Percentiles rank a stretch among this genome's conserved stretches.
Evolutionary conservation across 768 basidiomycete species (phyloP).

Genomic region (Phanerochaete carnosa): DNA sequence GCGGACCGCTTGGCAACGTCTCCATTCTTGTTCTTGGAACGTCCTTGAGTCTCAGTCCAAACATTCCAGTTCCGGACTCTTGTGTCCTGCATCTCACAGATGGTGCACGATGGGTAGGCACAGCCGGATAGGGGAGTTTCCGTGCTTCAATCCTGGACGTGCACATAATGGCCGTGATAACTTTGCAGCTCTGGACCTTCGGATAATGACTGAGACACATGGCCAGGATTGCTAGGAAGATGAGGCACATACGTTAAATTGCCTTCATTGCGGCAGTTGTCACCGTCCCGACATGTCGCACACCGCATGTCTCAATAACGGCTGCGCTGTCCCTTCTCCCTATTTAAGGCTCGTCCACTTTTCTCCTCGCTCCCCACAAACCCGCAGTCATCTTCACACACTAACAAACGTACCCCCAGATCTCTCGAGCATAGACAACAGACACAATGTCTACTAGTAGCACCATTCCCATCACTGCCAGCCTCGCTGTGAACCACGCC

Average conservation of each 20-base stretch:
- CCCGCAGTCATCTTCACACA: neutral
- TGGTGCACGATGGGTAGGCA: neutral
- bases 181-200: neutral
- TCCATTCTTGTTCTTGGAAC: neutral
- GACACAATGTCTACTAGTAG: slow-evolving; percentile 11
- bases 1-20: neutral
- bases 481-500: slow-evolving; percentile 36
- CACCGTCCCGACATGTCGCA: neutral
- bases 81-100: neutral
- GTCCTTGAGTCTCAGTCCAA: neutral
- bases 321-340: neutral
- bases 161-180: neutral
- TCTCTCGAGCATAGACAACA: too few relatives aligned
- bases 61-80: neutral
- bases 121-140: neutral
- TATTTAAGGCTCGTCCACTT: neutral
- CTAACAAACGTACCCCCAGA: neutral
- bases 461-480: slow-evolving; percentile 43
- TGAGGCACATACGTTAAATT: neutral
- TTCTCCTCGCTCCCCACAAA: neutral
- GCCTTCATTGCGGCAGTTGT: neutral
- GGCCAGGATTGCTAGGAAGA: neutral
- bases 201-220: neutral
- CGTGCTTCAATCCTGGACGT: neutral
- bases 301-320: neutral